A percentile compares a stretch with the other conserved stretches of the same genome.
Conservation (phyloP, 75 land plant genomes). For the Cupressus sempervirens region DNA sequence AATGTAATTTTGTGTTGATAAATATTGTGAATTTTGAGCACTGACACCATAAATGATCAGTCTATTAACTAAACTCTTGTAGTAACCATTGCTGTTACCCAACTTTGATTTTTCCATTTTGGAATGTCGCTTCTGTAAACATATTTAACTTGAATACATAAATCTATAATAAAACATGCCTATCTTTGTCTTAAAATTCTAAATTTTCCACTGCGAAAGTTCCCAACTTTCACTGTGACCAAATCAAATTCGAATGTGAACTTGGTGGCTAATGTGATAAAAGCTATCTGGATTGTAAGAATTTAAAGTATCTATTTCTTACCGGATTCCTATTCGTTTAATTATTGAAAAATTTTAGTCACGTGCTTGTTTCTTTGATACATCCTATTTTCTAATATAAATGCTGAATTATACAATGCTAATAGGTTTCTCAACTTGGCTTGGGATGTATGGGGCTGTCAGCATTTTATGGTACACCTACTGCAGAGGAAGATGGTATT, state of each 20-base stretch:
- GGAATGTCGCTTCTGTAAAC: not conserved
- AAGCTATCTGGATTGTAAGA: not conserved
- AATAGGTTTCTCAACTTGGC: conserved; percentile 27
- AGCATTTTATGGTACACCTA: conserved; percentile 9
- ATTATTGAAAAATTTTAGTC: not conserved
- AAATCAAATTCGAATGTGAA: not conserved
- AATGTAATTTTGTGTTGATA: not conserved
- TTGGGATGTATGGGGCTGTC: conserved; percentile 29
- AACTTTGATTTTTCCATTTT: not conserved
- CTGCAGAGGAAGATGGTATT: conserved; percentile 17
- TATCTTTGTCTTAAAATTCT: not conserved
- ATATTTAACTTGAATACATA: not conserved
- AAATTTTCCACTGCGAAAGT: not conserved
- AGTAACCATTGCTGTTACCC: not conserved
- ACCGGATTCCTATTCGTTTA: not conserved
- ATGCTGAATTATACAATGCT: not conserved
- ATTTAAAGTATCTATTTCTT: not conserved
- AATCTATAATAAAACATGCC: not conserved
- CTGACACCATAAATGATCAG: not conserved
- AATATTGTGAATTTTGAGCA: not conserved
- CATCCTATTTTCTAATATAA: not conserved
- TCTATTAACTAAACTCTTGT: not conserved
- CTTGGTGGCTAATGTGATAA: not conserved
- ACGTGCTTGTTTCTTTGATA: not conserved
- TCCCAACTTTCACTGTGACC: not conserved